Evolutionary conservation across 805 yeast genomes (phyloP).

Genomic region (Starmerella riodocensis): DNA sequence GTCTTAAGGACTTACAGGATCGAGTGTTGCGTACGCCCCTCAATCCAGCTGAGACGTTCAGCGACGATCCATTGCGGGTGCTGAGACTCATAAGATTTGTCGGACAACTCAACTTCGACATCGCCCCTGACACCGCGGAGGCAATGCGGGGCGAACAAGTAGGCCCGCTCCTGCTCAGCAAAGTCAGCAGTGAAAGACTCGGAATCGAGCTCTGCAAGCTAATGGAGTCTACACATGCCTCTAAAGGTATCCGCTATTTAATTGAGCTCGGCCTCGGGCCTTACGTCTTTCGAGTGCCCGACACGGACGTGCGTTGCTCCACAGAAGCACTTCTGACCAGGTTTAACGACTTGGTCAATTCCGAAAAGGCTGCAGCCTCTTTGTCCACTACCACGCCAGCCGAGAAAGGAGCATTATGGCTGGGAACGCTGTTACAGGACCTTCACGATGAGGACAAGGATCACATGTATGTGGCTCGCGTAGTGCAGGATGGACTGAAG

Average conservation of each 20-base stretch:
- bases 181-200: slow-evolving; percentile 80
- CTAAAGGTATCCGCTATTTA: slow-evolving; percentile 49
- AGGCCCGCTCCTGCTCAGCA: slow-evolving; percentile 44
- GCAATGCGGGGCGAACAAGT: slow-evolving; percentile 56
- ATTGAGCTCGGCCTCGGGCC: slow-evolving; percentile 42
- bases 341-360: slow-evolving; percentile 2
- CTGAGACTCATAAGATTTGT: slow-evolving; percentile 79
- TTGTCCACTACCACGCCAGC: slow-evolving; percentile 7
- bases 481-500: slow-evolving; percentile 57
- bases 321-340: not conserved
- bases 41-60: slow-evolving; percentile 68
- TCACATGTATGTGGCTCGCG: slow-evolving; percentile 30
- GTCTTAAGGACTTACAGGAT: slow-evolving; percentile 52
- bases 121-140: slow-evolving; percentile 41
- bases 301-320: not conserved
- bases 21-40: slow-evolving; percentile 82
- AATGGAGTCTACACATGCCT: slow-evolving; percentile 48
- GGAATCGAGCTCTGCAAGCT: slow-evolving; percentile 77
- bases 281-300: slow-evolving; percentile 36
- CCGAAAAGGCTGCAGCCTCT: not conserved
- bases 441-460: slow-evolving; percentile 25
- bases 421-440: slow-evolving; percentile 37
- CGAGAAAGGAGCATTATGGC: slow-evolving; percentile 30
- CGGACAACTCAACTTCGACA: slow-evolving; percentile 52
- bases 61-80: slow-evolving; percentile 89